Percentiles rank a stretch among this genome's conserved stretches.
phyloP scores from a whole-genome alignment of 2,329 filamentous ascomycete genomes.

The Aspergillus uvarum region DNA sequence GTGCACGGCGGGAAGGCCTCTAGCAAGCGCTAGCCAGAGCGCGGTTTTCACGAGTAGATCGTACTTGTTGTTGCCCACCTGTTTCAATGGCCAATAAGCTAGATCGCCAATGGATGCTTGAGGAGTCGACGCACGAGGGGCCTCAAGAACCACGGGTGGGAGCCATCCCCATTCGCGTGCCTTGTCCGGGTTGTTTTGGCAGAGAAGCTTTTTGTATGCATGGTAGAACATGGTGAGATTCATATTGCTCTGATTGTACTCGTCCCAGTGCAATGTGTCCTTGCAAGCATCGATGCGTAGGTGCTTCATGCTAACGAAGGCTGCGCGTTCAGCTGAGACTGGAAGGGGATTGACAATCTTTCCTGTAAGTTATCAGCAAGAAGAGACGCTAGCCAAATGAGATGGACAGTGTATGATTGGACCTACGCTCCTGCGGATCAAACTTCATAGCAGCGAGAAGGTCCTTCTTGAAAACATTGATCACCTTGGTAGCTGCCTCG shows the following conservation, averaged over 20 bases:
- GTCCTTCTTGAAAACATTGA: constrained; percentile 25
- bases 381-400: neutral
- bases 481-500: constrained; percentile 20
- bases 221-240: constrained; percentile 22
- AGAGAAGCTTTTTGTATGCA: constrained; percentile 21
- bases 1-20: constrained; percentile 29
- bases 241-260: constrained; percentile 16
- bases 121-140: constrained; percentile 14
- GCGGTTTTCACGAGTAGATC: constrained; percentile 25
- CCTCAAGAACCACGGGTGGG: constrained; percentile 12
- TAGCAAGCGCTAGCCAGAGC: constrained; percentile 27
- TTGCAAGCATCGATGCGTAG: constrained; percentile 22
- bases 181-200: constrained; percentile 12
- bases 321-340: constrained; percentile 12
- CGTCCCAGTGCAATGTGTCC: constrained; percentile 20
- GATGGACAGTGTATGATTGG: neutral
- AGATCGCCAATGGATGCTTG: constrained; percentile 12
- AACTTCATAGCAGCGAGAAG: constrained; percentile 10
- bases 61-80: constrained; percentile 6
- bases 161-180: constrained; percentile 21
- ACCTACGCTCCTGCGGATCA: constrained; percentile 20
- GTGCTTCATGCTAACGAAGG: constrained; percentile 19
- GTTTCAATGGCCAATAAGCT: constrained; percentile 15
- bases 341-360: constrained; percentile 17
- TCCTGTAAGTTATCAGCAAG: constrained; percentile 9